A percentile compares a stretch with the other conserved stretches of the same genome.
These are phyloP conservation scores for Oryza punctata DNA, from an alignment of 176 grass and related monocot species.

Conservation along the genomic window DNA sequence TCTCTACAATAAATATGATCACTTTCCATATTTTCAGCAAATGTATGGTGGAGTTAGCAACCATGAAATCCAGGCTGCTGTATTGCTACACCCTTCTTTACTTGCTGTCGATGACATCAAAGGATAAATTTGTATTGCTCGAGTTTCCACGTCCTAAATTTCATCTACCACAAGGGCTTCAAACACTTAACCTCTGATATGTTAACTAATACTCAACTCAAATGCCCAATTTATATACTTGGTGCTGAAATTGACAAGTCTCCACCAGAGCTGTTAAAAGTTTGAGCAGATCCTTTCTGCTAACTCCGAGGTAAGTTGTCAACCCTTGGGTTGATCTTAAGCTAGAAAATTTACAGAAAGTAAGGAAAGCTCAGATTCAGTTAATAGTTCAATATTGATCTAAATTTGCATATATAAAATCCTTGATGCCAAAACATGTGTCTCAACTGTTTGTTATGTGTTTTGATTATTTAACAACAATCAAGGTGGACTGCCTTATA, in stretches of 20 bases:
- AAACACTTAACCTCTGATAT: background rate
- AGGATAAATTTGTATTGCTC: background rate
- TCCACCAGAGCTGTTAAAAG: conserved; percentile 65
- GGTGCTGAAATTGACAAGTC: conserved; percentile 70
- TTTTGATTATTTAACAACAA: background rate
- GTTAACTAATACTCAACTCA: conserved; percentile 37
- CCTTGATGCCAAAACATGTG: background rate
- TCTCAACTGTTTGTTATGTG: background rate
- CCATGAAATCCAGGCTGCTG: conserved; percentile 64
- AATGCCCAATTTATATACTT: conserved; percentile 64
- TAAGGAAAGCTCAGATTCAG: background rate
- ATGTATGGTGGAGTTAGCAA: conserved; percentile 73
- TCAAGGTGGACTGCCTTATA: background rate
- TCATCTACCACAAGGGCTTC: conserved; percentile 7
- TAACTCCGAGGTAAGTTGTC: conserved; percentile 58
- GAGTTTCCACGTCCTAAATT: conserved; percentile 34
- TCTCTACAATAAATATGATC: background rate
- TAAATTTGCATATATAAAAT: background rate
- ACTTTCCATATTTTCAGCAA: conserved; percentile 39
- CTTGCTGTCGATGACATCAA: conserved; percentile 70
- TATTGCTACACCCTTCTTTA: conserved; percentile 68
- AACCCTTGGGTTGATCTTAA: background rate
- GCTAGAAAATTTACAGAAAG: background rate
- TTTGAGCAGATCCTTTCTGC: conserved; percentile 55
- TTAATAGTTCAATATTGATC: background rate